Evolutionary conservation across 495 filamentous ascomycete species (phyloP), one percentile per base, ranked within the genome.

Genomic region (Penicillium manginii): DNA sequence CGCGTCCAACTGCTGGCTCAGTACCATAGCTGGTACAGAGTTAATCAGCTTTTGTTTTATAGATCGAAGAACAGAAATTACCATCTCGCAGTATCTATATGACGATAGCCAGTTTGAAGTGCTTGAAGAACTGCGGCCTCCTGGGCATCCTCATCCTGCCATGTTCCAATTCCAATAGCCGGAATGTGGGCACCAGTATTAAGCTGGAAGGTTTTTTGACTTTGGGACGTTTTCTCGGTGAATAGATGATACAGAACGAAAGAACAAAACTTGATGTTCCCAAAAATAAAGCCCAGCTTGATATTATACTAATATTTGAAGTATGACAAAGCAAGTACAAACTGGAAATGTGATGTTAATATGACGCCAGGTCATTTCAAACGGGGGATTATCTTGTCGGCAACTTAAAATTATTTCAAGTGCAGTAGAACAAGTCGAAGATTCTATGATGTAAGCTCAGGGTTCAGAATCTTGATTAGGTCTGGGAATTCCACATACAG

Each of bases 21-120:
- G 79, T 82, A 21, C 69, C 76, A 64, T 84, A 87, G 49, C 78
- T 82, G 55, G 60, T 40, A 32, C 1, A 46, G 23, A 35, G 12
- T 31, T 63, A 21, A 8, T 19, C 10, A 43, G 4, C 26, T 26
- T 26, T 26, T 3, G 7, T 49, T 46, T 14, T 3, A 7, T 19
- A 4, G 12, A n/a, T 12, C 7, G n/a, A 1, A 17, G 21, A 45
- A 31, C 3, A n/a, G 62, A 32, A 71, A 78, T 53, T 66, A 83
- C 77, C 81, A 66, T 62, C 73, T 63, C 1, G 83, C 83, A 1
- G 84, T 85, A 55, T 88, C 84, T 42, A 89, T 83, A 52, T 87
- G 85, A 12, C 77, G 75, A 56, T 88, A 88, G 17, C 87, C 86
- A 0, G 77, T 77, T 50, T 84, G 79, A 40, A 83, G 65, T 4